Percentiles rank a stretch among this genome's conserved stretches.
These are phyloP conservation scores for Rubia tinctorum DNA, from an alignment of 305 asterid species.

Conservation along the genomic window DNA sequence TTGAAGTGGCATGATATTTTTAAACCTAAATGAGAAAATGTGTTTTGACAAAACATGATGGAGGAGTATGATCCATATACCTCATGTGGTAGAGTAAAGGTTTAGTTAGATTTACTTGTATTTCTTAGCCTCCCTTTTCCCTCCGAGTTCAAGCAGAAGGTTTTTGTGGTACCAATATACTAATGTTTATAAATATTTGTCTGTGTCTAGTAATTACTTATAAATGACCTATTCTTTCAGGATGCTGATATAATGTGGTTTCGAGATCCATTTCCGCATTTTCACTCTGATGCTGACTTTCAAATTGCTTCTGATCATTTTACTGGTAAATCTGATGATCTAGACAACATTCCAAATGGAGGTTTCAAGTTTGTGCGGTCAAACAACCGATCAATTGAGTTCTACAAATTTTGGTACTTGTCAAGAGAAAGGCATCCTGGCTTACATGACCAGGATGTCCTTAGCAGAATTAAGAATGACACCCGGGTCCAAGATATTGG, in stretches of 20 bases:
- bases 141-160: background rate
- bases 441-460: slow-evolving; percentile 27
- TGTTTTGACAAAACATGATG: background rate
- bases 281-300: slow-evolving; percentile 20
- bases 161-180: background rate
- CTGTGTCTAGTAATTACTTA: slow-evolving; percentile 3
- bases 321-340: slow-evolving; percentile 17
- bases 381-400: slow-evolving; percentile 19
- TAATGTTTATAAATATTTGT: background rate
- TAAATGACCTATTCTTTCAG: slow-evolving; percentile 8
- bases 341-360: slow-evolving; percentile 22
- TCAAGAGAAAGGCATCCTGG: slow-evolving; percentile 19
- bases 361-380: slow-evolving; percentile 26
- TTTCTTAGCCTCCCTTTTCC: background rate
- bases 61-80: background rate
- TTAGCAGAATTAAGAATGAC: slow-evolving; percentile 20
- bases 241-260: slow-evolving; percentile 29
- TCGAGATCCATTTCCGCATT: slow-evolving; percentile 22
- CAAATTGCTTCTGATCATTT: slow-evolving; percentile 28
- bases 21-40: background rate
- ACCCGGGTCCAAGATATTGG: slow-evolving; percentile 20
- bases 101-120: background rate
- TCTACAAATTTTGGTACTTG: slow-evolving; percentile 22
- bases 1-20: background rate
- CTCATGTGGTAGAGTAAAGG: background rate